A percentile compares a stretch with the other conserved stretches of the same genome.
Evolutionary conservation across 352 stramenopile genomes (phyloP).

Genomic region (Phytopythium ostracodes): DNA sequence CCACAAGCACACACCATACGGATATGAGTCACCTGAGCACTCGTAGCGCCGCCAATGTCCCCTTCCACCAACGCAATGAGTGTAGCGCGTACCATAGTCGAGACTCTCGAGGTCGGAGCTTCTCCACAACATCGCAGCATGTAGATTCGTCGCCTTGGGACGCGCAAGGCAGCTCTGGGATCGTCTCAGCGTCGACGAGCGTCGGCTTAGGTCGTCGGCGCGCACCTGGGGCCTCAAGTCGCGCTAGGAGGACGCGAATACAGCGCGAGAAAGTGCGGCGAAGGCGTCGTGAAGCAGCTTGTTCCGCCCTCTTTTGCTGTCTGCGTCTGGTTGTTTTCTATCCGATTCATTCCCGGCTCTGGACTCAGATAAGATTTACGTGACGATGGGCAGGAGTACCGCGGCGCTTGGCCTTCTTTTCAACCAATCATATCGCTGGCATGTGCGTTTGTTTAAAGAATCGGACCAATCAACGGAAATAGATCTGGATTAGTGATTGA

Average conservation of each 20-base stretch:
- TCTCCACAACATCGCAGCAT: conserved; percentile 52
- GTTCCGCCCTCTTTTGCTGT: conserved; percentile 3
- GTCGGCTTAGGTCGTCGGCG: background rate
- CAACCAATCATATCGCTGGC: conserved; percentile 5
- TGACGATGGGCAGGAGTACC: background rate
- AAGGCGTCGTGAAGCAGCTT: background rate
- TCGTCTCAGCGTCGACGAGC: background rate
- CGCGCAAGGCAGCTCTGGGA: background rate
- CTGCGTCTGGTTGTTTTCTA: background rate
- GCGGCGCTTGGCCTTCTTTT: background rate
- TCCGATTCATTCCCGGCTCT: background rate
- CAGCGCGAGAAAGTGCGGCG: background rate
- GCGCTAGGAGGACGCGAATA: background rate
- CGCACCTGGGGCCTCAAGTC: background rate
- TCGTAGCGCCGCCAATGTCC: too few relatives aligned
- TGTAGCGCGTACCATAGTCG: conserved; percentile 80
- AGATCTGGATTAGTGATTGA: background rate
- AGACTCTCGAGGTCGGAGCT: conserved; percentile 72
- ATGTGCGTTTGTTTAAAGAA: background rate
- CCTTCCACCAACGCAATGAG: too few relatives aligned
- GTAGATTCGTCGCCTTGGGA: background rate
- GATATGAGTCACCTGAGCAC: background rate
- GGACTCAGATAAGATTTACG: background rate
- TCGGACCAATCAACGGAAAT: background rate
- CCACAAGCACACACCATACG: background rate